Base-by-base conservation (phyloP, 495 filamentous ascomycete species). In the Penicillium herquei region DNA sequence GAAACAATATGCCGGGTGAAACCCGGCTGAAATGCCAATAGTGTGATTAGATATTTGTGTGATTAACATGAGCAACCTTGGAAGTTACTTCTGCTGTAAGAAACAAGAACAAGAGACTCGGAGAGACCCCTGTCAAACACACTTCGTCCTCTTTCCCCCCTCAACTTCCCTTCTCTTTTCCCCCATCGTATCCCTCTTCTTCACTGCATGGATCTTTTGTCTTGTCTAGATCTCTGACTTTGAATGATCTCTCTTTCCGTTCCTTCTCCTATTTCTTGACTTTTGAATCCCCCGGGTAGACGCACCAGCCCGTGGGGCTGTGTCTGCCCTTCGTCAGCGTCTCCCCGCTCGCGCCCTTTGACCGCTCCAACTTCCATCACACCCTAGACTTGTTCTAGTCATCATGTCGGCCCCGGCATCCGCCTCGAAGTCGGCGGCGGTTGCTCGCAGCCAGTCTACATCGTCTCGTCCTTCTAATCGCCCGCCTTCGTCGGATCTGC, bases 371-470 rank as follows among this genome's bases (percentile, higher is more conserved):
- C 52, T 45, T 54, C 49, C 61, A 56, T 17, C 41, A 46, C 30
- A 7, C 46, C 44, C 32, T 43, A 11, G 40, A 52, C 26, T 40
- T 21, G 43, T 44, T 16, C 50, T 49, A 39, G 34, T 62, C 71
- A 70, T 69, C 57, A 83, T 83, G 79, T 81, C 83, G 60, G 70
- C 78, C 35, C 70, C 79, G 37, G 70, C 79, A 26, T 69, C 78
- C 40, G 66, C 68, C 39, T 68, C 69, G 61, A 69, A 75, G 40
- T 64, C 72, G 49, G 70, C 80, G 30, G 71, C 77, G 56, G 73
- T 82, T 54, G 69, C 70, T 50, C 80, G 82, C 62, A 79, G 78
- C 62, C 70, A 79, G 49, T 84, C 81, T n/a, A 78, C 80, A 32
- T 82, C 81, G 13, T 76, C 76, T 58, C 78, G 76, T 54, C 77